Evolutionary conservation across 2,329 filamentous ascomycete genomes (phyloP).

Genomic region (Talaromyces sp.): DNA sequence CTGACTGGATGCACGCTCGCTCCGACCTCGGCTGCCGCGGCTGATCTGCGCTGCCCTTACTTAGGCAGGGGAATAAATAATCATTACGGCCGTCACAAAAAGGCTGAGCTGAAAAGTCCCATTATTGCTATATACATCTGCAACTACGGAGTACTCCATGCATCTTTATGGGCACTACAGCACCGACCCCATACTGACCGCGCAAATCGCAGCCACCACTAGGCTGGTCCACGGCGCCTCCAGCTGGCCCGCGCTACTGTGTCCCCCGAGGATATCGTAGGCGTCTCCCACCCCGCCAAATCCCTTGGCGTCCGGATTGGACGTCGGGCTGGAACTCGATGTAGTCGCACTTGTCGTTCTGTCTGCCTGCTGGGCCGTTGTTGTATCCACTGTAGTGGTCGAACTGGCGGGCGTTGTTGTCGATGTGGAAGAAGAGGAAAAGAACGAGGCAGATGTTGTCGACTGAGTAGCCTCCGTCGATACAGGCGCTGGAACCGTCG

Average conservation of each 20-base stretch:
- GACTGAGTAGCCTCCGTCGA: background rate
- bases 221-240: background rate
- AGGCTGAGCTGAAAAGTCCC: background rate
- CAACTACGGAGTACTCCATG: background rate
- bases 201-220: background rate
- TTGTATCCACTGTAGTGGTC: background rate
- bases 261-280: constrained; percentile 12
- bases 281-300: constrained; percentile 12
- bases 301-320: constrained; percentile 7
- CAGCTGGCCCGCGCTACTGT: constrained; percentile 1
- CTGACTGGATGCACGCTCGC: background rate
- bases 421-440: background rate
- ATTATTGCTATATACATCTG: background rate
- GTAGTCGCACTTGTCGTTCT: background rate
- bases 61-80: background rate
- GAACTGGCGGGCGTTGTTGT: constrained; percentile 4
- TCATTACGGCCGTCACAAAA: background rate
- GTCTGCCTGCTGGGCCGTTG: background rate
- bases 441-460: background rate
- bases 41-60: background rate
- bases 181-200: background rate
- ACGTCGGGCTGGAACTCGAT: background rate
- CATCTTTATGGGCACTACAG: background rate
- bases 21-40: background rate
- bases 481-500: background rate